Evolutionary conservation across 1,284 basidiomycete genomes (phyloP).

Genomic region (Microbotryum lychnidis-dioicae): DNA sequence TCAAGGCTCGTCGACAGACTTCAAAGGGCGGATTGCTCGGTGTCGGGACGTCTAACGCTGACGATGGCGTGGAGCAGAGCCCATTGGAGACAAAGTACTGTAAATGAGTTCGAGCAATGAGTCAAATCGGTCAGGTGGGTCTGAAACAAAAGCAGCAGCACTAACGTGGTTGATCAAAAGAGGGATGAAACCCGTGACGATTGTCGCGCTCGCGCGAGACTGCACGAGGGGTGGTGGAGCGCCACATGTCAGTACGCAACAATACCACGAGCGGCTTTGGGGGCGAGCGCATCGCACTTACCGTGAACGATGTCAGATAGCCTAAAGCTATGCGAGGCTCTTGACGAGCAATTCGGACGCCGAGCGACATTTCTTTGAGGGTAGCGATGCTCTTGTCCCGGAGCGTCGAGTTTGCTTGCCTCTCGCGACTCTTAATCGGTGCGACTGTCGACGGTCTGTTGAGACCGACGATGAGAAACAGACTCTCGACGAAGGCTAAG

Average conservation of each 20-base stretch:
- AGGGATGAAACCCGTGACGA: slow-evolving; percentile 27
- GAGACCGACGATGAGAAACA: background rate
- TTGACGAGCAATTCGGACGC: slow-evolving; percentile 15
- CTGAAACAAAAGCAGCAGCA: background rate
- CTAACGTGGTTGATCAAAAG: slow-evolving; percentile 25
- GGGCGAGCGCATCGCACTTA: slow-evolving; percentile 10
- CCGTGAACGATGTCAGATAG: slow-evolving; percentile 18
- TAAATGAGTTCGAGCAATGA: background rate
- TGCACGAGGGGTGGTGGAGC: background rate
- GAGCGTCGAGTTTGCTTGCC: background rate
- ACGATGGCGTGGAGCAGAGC: background rate
- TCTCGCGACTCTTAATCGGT: background rate
- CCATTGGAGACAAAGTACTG: slow-evolving; percentile 19
- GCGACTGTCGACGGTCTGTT: background rate
- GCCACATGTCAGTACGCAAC: background rate
- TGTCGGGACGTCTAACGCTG: background rate
- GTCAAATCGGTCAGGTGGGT: background rate
- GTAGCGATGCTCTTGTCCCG: background rate
- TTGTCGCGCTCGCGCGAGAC: slow-evolving; percentile 12
- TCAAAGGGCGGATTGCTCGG: background rate
- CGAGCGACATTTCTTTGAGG: slow-evolving; percentile 9
- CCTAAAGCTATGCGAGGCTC: slow-evolving; percentile 18
- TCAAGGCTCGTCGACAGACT: slow-evolving; percentile 25
- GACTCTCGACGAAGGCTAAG: slow-evolving; percentile 3
- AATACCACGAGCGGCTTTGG: background rate